phyloP scores from a whole-genome alignment of 768 basidiomycete species.

The Pluteus cervinus region DNA sequence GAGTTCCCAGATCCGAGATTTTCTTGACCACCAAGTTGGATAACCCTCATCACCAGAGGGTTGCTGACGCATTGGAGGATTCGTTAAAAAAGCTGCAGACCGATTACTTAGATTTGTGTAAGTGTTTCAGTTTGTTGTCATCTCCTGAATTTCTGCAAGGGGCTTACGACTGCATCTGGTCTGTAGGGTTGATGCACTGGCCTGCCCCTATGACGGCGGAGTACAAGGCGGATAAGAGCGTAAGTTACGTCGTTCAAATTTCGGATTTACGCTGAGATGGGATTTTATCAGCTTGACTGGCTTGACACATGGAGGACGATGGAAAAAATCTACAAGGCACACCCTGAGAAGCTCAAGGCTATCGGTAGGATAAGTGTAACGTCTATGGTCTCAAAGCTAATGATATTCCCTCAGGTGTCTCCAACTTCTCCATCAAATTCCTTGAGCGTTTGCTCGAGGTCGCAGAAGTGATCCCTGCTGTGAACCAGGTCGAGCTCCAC shows the following conservation, averaged over 20 bases:
- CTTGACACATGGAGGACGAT: slow-evolving; percentile 76
- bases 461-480: slow-evolving; percentile 59
- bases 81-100: slow-evolving; percentile 68
- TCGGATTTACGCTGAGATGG: too few species aligned
- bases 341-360: slow-evolving; percentile 69
- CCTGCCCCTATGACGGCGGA: slow-evolving; percentile 66
- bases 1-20: slow-evolving; percentile 63
- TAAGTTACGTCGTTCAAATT: slow-evolving; percentile 10
- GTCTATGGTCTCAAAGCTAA: slow-evolving; percentile 1
- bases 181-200: slow-evolving; percentile 74
- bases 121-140: slow-evolving; percentile 12
- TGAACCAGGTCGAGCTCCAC: slow-evolving; percentile 78
- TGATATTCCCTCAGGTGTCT: slow-evolving; percentile 37
- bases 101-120: slow-evolving; percentile 77
- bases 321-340: slow-evolving; percentile 59
- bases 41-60: slow-evolving; percentile 54
- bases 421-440: slow-evolving; percentile 65
- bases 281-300: slow-evolving; percentile 42
- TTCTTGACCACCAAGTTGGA: slow-evolving; percentile 78
- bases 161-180: not conserved
- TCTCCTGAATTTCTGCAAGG: not conserved
- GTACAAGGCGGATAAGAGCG: slow-evolving; percentile 44
- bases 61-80: slow-evolving; percentile 55
- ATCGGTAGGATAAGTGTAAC: slow-evolving; percentile 43
- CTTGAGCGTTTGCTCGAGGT: slow-evolving; percentile 55